These are phyloP conservation scores for Sporisorium exsertum DNA, from an alignment of 1,284 basidiomycete species.

Conservation along the genomic window DNA sequence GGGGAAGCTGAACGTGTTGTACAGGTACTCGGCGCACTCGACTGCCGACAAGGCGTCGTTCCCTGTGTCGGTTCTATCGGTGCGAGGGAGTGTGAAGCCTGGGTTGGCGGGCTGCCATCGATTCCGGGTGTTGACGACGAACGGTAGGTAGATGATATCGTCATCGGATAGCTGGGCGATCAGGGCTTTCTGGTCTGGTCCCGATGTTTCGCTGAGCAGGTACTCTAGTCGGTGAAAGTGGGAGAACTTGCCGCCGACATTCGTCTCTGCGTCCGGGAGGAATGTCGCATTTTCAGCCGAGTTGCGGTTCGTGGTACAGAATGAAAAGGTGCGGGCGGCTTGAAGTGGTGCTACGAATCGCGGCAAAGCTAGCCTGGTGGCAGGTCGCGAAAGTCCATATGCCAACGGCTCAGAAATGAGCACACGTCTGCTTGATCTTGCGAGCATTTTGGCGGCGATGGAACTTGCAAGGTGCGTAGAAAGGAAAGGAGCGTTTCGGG, in stretches of 20 bases:
- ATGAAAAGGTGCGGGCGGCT: slow-evolving; percentile 8
- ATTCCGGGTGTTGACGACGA: slow-evolving; percentile 11
- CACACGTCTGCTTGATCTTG: slow-evolving; percentile 7
- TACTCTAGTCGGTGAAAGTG: slow-evolving; percentile 9
- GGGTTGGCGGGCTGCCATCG: slow-evolving; percentile 4
- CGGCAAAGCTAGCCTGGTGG: background rate
- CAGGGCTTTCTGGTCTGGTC: slow-evolving; percentile 1
- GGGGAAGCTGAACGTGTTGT: slow-evolving; percentile 27
- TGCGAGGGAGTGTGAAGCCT: slow-evolving; percentile 12
- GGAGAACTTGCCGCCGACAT: background rate
- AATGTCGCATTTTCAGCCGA: background rate
- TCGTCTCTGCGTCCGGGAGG: background rate
- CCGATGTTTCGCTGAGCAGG: slow-evolving; percentile 1
- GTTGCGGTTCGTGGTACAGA: background rate
- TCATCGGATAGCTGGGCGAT: slow-evolving; percentile 11
- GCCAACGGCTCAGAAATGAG: background rate
- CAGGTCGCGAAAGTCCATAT: background rate
- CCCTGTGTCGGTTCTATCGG: background rate
- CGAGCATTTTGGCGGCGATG: slow-evolving; percentile 17
- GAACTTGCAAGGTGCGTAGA: background rate
- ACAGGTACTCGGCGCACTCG: slow-evolving; percentile 13
- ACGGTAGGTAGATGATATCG: background rate
- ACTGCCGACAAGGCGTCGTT: background rate
- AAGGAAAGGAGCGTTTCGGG: background rate
- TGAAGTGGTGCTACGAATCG: background rate